Conservation (phyloP, 177 flowering plant genomes). For the Telopea speciosissima region DNA sequence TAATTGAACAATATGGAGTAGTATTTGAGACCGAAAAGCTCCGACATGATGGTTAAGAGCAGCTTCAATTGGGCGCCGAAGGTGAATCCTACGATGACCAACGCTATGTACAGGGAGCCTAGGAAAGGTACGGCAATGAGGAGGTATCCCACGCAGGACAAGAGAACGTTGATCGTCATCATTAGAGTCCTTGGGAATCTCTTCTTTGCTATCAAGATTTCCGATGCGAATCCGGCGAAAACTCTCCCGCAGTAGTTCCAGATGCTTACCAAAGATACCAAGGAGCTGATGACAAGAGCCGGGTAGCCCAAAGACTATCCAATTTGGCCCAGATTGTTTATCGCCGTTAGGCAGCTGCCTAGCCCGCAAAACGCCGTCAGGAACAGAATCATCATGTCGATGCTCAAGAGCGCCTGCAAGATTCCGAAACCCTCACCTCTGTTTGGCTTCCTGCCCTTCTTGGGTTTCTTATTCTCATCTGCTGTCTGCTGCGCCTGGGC, state of each 20-base stretch:
- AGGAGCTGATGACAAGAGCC: constrained; percentile 41
- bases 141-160: constrained; percentile 52
- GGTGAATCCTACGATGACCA: constrained; percentile 64
- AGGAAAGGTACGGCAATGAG: constrained; percentile 55
- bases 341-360: constrained; percentile 63
- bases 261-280: constrained; percentile 68
- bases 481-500: no score
- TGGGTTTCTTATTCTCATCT: no score
- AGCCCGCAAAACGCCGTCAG: constrained; percentile 51
- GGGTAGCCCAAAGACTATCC: constrained; percentile 61
- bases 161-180: constrained; percentile 34
- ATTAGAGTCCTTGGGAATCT: constrained; percentile 52
- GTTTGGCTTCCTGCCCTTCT: constrained; percentile 39
- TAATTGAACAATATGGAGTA: constrained; percentile 77
- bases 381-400: no score
- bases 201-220: constrained; percentile 35
- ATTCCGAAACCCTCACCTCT: constrained; percentile 74
- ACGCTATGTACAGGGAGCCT: constrained; percentile 42
- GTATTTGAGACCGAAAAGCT: constrained; percentile 75
- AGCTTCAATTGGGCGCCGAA: constrained; percentile 70
- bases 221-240: constrained; percentile 56
- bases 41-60: constrained; percentile 68
- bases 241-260: constrained; percentile 78
- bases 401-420: no score
- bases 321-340: constrained; percentile 76